Conservation (phyloP, 169 alveolate species). For the Plasmodium sp. region DNA sequence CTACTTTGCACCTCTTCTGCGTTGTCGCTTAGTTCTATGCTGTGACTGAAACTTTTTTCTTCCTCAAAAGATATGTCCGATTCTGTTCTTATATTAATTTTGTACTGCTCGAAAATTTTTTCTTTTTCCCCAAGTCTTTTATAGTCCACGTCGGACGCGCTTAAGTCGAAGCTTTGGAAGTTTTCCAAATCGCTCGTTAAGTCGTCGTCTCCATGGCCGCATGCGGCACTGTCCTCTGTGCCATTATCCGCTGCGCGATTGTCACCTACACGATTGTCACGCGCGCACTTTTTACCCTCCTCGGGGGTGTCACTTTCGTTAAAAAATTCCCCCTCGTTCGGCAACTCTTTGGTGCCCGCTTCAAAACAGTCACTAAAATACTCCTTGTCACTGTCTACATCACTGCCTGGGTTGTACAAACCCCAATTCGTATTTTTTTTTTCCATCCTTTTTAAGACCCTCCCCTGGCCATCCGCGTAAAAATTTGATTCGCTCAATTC, state of each 20-base stretch:
- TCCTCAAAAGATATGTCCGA: neutral
- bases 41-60: neutral
- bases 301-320: neutral
- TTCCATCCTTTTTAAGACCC: neutral
- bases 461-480: neutral
- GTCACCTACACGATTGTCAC: neutral
- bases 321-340: neutral
- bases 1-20: neutral
- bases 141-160: neutral
- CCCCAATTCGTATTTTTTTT: neutral
- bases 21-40: neutral
- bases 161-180: slow-evolving; percentile 18
- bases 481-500: neutral
- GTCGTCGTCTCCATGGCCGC: neutral
- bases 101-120: neutral
- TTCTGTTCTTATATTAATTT: slow-evolving; percentile 7
- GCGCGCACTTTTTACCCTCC: neutral
- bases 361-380: neutral
- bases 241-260: neutral
- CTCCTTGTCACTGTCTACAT: neutral
- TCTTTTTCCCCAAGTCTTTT: neutral
- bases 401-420: neutral
- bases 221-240: neutral
- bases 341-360: neutral
- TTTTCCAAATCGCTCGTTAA: slow-evolving; percentile 17